phyloP scores from a whole-genome alignment of 1,139 yeast species.

The Arxiozyma heterogenica region DNA sequence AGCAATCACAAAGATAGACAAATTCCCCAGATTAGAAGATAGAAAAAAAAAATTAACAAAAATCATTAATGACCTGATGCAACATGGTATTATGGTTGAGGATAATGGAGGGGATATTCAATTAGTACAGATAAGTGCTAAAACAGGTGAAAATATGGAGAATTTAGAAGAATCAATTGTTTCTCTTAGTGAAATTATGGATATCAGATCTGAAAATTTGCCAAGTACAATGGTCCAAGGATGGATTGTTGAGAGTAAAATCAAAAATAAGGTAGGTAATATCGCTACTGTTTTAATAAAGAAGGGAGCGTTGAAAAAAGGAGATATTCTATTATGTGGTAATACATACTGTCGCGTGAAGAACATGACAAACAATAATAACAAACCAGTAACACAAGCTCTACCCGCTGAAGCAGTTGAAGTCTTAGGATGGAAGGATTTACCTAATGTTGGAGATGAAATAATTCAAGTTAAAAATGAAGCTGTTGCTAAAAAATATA shows the following conservation, averaged over 20 bases:
- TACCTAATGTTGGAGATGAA: conserved; percentile 88
- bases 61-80: conserved; percentile 69
- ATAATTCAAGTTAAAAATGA: conserved; percentile 71
- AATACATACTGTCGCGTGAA: conserved; percentile 77
- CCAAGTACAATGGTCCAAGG: conserved; percentile 61
- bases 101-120: conserved; percentile 95
- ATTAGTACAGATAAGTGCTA: conserved; percentile 78
- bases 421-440: conserved; percentile 87
- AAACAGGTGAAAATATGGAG: conserved; percentile 78
- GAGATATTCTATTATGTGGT: conserved; percentile 74
- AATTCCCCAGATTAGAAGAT: conserved; percentile 55
- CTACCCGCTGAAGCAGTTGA: conserved; percentile 90
- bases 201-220: conserved; percentile 56
- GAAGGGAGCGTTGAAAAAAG: conserved; percentile 66
- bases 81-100: conserved; percentile 75
- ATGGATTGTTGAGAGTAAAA: conserved; percentile 80
- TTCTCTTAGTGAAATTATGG: conserved; percentile 74
- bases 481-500: conserved; percentile 64
- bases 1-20: conserved; percentile 89
- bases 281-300: conserved; percentile 78
- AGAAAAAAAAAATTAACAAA: conserved; percentile 32
- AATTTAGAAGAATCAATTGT: conserved; percentile 83
- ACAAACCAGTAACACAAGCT: conserved; percentile 55
- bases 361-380: conserved; percentile 69
- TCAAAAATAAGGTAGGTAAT: conserved; percentile 75